A percentile compares a stretch with the other conserved stretches of the same genome.
Evolutionary conservation across 2,329 filamentous ascomycete genomes (phyloP).

Genomic region (Coniella vitis): DNA sequence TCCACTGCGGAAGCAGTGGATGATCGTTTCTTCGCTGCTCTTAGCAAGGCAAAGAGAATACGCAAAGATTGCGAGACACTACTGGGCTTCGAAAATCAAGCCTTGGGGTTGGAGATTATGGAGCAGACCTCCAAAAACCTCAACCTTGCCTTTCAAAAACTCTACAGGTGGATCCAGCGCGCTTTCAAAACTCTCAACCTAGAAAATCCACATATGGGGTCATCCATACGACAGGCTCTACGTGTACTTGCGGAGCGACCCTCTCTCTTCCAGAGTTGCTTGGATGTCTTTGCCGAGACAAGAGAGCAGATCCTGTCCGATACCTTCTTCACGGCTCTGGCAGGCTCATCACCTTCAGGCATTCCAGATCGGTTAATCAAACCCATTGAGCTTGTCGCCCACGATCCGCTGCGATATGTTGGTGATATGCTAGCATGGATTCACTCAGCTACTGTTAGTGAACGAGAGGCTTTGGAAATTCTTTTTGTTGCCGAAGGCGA

Average conservation of each 20-base stretch:
- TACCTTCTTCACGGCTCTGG: constrained; percentile 81
- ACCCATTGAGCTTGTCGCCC: constrained; percentile 88
- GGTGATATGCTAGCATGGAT: constrained; percentile 98
- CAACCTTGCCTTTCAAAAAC: constrained; percentile 86
- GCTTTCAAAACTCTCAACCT: constrained; percentile 90
- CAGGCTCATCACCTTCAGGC: constrained; percentile 57
- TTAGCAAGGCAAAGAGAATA: constrained; percentile 78
- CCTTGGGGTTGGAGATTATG: constrained; percentile 81
- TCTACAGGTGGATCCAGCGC: constrained; percentile 90
- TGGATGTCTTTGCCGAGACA: constrained; percentile 89
- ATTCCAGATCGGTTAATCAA: constrained; percentile 60
- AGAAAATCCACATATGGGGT: constrained; percentile 87
- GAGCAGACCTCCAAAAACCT: constrained; percentile 82
- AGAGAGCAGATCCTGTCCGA: constrained; percentile 82
- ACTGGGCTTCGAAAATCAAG: constrained; percentile 84
- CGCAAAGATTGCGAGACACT: constrained; percentile 83
- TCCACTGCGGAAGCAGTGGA: constrained; percentile 76
- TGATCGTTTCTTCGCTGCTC: constrained; percentile 71
- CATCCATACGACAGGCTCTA: constrained; percentile 74
- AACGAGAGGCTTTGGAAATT: constrained; percentile 84
- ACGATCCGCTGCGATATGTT: constrained; percentile 85
- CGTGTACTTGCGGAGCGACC: constrained; percentile 85
- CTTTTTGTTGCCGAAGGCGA: constrained; percentile 88
- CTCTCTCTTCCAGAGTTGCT: constrained; percentile 83
- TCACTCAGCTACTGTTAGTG: constrained; percentile 88